These are phyloP conservation scores for Acanthamoeba royreba DNA, from an alignment of 208 protist species.

Conservation along the genomic window DNA sequence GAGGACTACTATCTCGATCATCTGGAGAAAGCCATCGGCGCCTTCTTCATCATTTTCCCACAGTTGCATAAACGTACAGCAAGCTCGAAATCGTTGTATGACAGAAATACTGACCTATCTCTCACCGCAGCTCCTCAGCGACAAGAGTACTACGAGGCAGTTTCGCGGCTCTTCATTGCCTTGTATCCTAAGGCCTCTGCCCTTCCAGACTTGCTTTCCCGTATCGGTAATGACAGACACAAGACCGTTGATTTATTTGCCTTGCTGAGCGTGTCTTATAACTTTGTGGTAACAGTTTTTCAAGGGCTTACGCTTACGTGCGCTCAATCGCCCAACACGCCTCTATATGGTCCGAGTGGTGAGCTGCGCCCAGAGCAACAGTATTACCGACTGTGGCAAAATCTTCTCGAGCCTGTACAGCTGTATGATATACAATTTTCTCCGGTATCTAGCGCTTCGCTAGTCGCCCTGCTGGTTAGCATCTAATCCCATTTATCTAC, in stretches of 20 bases:
- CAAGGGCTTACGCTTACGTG: conserved; percentile 32
- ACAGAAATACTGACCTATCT: background rate
- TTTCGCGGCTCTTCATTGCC: conserved; percentile 13
- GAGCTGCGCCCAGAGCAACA: conserved; percentile 39
- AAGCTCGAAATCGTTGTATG: background rate
- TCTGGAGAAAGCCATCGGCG: conserved; percentile 44
- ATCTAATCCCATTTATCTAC: background rate
- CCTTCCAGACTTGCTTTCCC: background rate
- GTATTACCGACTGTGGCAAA: conserved; percentile 39
- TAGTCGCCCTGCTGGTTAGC: background rate
- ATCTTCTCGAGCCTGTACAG: background rate
- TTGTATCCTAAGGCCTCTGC: conserved; percentile 38
- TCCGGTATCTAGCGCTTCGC: background rate
- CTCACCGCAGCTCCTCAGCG: background rate
- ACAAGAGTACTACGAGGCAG: conserved; percentile 41
- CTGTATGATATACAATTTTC: conserved; percentile 2
- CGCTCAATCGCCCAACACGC: conserved; percentile 6
- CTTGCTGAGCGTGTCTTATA: background rate
- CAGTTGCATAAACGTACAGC: conserved; percentile 14
- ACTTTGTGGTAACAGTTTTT: conserved; percentile 11
- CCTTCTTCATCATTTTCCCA: conserved; percentile 52
- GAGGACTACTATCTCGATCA: conserved; percentile 46
- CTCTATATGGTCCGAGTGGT: conserved; percentile 4
- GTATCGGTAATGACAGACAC: background rate
- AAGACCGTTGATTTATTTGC: background rate